Evolutionary conservation across 2,329 filamentous ascomycete species (phyloP).

Genomic region (Microcyclospora pomicola): DNA sequence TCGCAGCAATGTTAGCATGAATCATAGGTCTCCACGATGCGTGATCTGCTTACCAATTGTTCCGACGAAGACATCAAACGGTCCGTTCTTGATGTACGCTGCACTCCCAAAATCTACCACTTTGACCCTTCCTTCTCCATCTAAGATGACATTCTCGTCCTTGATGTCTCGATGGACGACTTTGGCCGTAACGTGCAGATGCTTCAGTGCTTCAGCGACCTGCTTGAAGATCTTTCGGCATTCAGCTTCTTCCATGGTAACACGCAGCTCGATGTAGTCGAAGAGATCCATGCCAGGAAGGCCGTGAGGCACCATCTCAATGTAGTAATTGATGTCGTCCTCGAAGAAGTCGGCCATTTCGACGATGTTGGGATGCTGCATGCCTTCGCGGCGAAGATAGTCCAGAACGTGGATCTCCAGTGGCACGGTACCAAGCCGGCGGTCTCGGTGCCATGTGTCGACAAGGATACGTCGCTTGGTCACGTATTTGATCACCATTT

Average conservation of each 20-base stretch:
- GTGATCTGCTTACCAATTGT: conserved; percentile 65
- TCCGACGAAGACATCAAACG: conserved; percentile 97
- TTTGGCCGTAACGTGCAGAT: conserved; percentile 76
- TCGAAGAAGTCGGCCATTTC: conserved; percentile 59
- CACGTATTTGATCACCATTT: conserved; percentile 93
- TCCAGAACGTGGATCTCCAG: conserved; percentile 95
- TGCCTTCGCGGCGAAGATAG: conserved; percentile 63
- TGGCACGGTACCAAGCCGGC: conserved; percentile 82
- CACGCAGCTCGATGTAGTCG: conserved; percentile 91
- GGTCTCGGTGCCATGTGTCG: conserved; percentile 94
- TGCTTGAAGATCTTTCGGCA: conserved; percentile 92
- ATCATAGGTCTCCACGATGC: neutral
- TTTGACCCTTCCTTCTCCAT: conserved; percentile 91
- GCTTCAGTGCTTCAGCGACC: conserved; percentile 76
- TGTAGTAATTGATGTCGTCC: conserved; percentile 89
- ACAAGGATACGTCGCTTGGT: conserved; percentile 94
- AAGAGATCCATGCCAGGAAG: conserved; percentile 97
- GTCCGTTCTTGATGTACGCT: conserved; percentile 94
- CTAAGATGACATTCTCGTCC: conserved; percentile 92
- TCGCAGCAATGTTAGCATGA: conserved; percentile 1
- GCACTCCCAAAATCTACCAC: conserved; percentile 97
- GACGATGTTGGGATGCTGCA: conserved; percentile 52
- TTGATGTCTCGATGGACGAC: conserved; percentile 98
- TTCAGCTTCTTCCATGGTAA: conserved; percentile 92
- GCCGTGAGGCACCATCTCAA: conserved; percentile 93